Base-by-base conservation (phyloP, 371 early-diverging fungal genomes). In the Parasitella parasitica region DNA sequence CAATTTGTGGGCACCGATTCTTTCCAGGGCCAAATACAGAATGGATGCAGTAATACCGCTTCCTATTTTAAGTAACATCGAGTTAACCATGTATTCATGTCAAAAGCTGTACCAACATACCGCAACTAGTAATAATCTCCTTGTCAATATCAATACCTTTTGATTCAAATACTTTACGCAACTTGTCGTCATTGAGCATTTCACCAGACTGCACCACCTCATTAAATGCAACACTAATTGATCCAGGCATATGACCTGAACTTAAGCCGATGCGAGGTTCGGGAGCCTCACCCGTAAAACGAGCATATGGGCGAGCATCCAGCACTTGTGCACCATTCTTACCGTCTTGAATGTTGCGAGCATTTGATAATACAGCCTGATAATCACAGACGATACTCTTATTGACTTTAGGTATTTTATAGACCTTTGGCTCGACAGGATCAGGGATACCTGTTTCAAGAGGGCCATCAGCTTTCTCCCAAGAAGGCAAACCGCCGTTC, bases 221-320 rank as follows among this genome's bases (percentile, higher is more conserved):
- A 27, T 80, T 57, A 43, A 86, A 91, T 1, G 92, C 88, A 27
- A 93, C 79, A 69, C 81, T 89, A 65, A 88, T 79, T 9, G 94
- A 86, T 9, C 82, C 67, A 9, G 95, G 94, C 88, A 96, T 95
- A 64, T 94, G 94, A 13, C 97, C 97, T 1, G 89, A 87, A 4
- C 89, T 81, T 12, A 97, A 71, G 0, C 92, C 92, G 7, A 85
- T 83, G 0, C 97, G 87, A 15, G 94, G 93, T 69, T 97, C 97
- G 2, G 93, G 91, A 15, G 82, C 89, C 48, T 72, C 77, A 5
- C 95, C 95, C 4, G 82, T 81, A 66, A 94, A 93, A n/a, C 90
- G 77, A 57, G 62, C 51, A 55, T 68, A 46, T 13, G 95, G 89
- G 2, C 97, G 87, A 13, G 96, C 95, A 72, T 97, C 97, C 22